Evolutionary conservation across 106 monocot genomes (phyloP), one percentile per base, ranked within the genome.

Genomic region (Acanthochlamys bracteata): DNA sequence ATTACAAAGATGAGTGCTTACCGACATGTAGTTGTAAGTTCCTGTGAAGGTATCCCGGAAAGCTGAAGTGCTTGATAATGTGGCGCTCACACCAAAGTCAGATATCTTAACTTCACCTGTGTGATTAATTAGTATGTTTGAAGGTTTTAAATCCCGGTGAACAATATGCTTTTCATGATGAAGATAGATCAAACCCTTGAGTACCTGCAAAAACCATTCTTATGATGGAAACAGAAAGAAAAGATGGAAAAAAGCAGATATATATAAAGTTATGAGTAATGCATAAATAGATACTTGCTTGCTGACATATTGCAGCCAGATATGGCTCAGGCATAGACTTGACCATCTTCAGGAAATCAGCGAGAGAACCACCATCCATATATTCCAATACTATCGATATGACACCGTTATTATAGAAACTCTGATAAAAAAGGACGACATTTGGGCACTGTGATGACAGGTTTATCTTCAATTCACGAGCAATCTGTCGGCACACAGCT

Each of bases 381-480:
- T 86, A 93, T 70, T 93, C 93, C 65, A 93, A 73, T 42, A 89
- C 86, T 66, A 93, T 76, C 20, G 93, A 93, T 68, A 93, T 89
- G 39, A 59, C 79, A 53, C 86, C 86, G 13, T 45, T 45, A 66
- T 79, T 81, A 73, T 89, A 89, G 41, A 86, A 93, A 40, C 74
- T 86, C 58, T 93, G 93, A 67, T 89, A 89, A 47, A 78, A 89
- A 59, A 77, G 69, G 53, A 93, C 81, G 41, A 93, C 75, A 71
- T 76, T 70, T 21, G 83, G 83, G 53, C 79, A 86, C 39, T 79
- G 71, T 14, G 89, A 81, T 64, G 67, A 79, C 57, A 86, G 66
- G 72, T 86, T 79, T 55, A 93, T 93, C 70, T 81, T 93, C 72
- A 93, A 46, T 58, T 93, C 93, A 64, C 75, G 74, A 23, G 81